Base-by-base conservation (phyloP, 2,329 filamentous ascomycete species). In the Piedraia hortae region DNA sequence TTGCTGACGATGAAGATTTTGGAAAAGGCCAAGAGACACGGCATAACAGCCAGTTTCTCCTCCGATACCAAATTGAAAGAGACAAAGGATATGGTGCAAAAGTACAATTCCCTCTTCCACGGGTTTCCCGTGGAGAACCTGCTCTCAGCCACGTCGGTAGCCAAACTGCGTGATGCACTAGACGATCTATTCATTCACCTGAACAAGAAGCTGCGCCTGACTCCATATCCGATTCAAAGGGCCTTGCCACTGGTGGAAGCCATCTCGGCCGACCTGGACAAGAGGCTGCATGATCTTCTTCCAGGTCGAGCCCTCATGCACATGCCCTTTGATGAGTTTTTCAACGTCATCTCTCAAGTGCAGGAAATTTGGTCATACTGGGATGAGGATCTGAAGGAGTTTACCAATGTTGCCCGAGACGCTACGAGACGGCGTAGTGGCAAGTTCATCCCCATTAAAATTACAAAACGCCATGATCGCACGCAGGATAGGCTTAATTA, bases 401-500 rank as follows among this genome's bases (percentile, higher is more conserved):
- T 99, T 41, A 93, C 82, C 9, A 90, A 91, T 34, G 75, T 93
- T 31, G 82, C 85, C 15, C 74, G 85, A 48, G 88, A 97, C 39
- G 78, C 89, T 4, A 91, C 77, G 3, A 64, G 82, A 31, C 71
- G 80, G 35, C 65, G 85, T 34, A 88, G 90, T 38, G 88, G 93
- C 45, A 90, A 89, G 44, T 97, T 97, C 44, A 91, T 97, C 31
- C 80, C 82, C 4, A 93, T 99, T 54, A 93, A 93, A 51, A 80
- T 97, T 43, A 62, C 58, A 31, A 72, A 78, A 28, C 71, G 74
- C 35, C 85, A 97, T 42, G 68, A 64, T 17, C 73, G 82, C 43
- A 73, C 85, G 12, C 78, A 93, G 45, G 70, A 85, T 30, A 67
- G 85, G 19, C 56, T 99, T 33, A 78, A 74, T 38, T 97, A 97